These are phyloP conservation scores for Tetrapisispora taiwanensis DNA, from an alignment of 805 yeast genomes.

Conservation along the genomic window DNA sequence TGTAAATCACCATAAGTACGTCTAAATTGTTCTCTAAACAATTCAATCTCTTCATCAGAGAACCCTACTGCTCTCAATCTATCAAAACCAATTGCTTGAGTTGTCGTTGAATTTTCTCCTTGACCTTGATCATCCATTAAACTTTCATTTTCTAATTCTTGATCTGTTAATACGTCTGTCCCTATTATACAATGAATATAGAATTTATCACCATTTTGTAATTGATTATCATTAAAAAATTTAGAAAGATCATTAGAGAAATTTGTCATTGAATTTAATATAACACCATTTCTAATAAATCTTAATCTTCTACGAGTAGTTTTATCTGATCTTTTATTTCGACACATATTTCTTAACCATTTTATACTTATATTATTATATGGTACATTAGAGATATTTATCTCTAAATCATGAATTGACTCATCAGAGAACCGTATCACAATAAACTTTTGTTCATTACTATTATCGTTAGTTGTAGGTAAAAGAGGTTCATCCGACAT, in stretches of 20 bases:
- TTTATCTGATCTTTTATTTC: conserved; percentile 14
- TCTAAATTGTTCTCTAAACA: conserved; percentile 65
- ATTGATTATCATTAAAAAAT: conserved; percentile 7
- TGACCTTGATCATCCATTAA: conserved; percentile 36
- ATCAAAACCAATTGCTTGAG: conserved; percentile 75
- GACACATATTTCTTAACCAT: conserved; percentile 24
- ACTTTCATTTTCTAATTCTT: conserved; percentile 46
- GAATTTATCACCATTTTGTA: conserved; percentile 23
- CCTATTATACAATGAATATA: conserved; percentile 78
- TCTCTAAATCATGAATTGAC: conserved; percentile 17
- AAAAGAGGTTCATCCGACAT: conserved; percentile 19
- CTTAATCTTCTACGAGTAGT: conserved; percentile 16
- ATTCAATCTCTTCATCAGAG: conserved; percentile 62
- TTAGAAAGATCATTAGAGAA: conserved; percentile 11
- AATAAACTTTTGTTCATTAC: conserved; percentile 3
- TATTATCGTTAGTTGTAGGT: conserved; percentile 7
- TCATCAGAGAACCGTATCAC: conserved; percentile 25
- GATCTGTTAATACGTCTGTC: conserved; percentile 30
- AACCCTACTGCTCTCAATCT: conserved; percentile 76
- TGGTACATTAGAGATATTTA: conserved; percentile 20
- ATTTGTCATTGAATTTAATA: conserved; percentile 15
- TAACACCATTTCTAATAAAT: conserved; percentile 24
- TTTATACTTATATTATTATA: conserved; percentile 13
- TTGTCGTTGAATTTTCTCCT: conserved; percentile 20
- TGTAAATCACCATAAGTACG: conserved; percentile 47